Percentiles rank a stretch among this genome's conserved stretches.
These are phyloP conservation scores for Phaffia australis DNA, from an alignment of 768 basidiomycete species.

Conservation along the genomic window DNA sequence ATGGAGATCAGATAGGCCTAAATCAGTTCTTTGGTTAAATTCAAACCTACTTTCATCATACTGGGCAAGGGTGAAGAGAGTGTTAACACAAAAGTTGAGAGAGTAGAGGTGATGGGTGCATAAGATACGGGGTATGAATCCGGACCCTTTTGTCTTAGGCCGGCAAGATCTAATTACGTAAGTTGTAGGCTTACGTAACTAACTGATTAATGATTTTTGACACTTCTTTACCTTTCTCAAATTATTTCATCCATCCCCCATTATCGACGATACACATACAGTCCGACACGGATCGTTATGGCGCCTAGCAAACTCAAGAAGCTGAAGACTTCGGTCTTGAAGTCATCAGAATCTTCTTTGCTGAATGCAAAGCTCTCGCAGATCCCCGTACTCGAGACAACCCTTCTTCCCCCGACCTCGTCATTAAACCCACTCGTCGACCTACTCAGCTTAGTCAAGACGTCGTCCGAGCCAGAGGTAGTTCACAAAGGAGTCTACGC, in stretches of 20 bases:
- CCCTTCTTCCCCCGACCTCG: constrained; percentile 2
- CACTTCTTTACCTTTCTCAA: too few relatives aligned
- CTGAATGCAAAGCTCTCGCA: not conserved
- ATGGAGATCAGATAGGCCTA: not conserved
- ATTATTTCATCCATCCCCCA: too few relatives aligned
- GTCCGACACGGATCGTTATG: not conserved
- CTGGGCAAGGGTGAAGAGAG: not conserved
- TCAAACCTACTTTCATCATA: constrained; percentile 10
- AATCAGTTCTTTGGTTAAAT: not conserved
- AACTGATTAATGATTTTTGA: too few relatives aligned
- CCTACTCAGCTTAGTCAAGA: constrained; percentile 49
- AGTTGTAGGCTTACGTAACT: too few relatives aligned
- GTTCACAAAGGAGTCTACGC: constrained; percentile 71
- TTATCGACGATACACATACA: too few relatives aligned
- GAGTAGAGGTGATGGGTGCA: not conserved
- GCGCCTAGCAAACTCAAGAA: constrained; percentile 10
- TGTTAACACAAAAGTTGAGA: not conserved
- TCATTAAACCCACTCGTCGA: constrained; percentile 60
- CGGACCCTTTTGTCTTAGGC: too few relatives aligned
- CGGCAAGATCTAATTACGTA: too few relatives aligned
- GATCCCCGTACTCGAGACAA: constrained; percentile 5
- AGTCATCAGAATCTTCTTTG: not conserved
- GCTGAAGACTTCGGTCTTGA: not conserved
- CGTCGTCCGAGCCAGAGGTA: constrained; percentile 44
- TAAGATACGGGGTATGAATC: not conserved